Percentiles rank a stretch among this genome's conserved stretches.
Evolutionary conservation across 2,329 filamentous ascomycete genomes (phyloP).

Genomic region (Cladosporium cucumerinum): DNA sequence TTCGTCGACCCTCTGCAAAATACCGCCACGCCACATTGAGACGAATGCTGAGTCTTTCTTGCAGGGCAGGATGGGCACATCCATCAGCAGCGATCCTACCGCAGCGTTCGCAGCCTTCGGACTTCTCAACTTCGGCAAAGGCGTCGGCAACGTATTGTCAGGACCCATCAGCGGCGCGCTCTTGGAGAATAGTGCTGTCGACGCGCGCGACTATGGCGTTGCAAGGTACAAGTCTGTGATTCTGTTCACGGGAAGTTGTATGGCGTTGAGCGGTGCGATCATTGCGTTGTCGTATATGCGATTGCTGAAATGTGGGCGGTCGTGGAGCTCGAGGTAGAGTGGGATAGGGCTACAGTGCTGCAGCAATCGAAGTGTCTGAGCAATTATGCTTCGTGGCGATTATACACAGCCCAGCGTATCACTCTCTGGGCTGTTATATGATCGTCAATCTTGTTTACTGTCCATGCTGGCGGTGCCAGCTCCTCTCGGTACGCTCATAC

Average conservation of each 20-base stretch:
- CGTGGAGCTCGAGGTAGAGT: not conserved
- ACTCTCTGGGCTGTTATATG: too few species aligned
- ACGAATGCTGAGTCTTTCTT: not conserved
- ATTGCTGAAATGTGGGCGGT: not conserved
- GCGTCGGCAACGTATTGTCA: slow-evolving; percentile 28
- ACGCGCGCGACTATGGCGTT: slow-evolving; percentile 17
- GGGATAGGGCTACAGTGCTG: not conserved
- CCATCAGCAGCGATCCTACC: slow-evolving; percentile 22
- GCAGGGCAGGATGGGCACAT: slow-evolving; percentile 24
- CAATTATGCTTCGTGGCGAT: too few species aligned
- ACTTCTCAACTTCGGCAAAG: slow-evolving; percentile 28
- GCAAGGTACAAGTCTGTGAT: slow-evolving; percentile 21
- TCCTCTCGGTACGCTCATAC: too few species aligned
- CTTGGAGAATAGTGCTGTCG: slow-evolving; percentile 2
- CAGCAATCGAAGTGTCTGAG: not conserved
- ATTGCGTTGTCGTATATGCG: slow-evolving; percentile 10
- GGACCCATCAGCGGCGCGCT: slow-evolving; percentile 28
- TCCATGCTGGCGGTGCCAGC: too few species aligned
- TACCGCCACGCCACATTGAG: fast-evolving
- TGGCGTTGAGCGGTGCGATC: slow-evolving; percentile 20
- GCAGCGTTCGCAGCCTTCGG: slow-evolving; percentile 25
- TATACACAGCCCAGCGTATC: too few species aligned
- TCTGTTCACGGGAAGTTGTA: slow-evolving; percentile 25
- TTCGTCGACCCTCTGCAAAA: not conserved
- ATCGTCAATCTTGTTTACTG: too few species aligned